Evolutionary conservation across 352 stramenopile species (phyloP).

Genomic region (Phytopythium oedochilum): DNA sequence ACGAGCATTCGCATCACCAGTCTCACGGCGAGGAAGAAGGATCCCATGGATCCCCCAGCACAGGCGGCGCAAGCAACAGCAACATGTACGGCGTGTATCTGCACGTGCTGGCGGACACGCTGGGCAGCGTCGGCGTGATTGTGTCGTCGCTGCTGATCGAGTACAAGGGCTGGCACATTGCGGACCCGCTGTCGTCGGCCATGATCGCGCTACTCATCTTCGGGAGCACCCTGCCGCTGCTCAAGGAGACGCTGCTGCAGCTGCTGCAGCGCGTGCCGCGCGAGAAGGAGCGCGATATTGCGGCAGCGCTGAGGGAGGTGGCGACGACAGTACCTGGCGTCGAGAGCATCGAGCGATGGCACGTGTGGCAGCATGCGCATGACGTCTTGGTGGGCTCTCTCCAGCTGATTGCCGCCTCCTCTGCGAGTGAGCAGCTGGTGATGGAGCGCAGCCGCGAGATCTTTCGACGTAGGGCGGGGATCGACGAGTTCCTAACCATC

Average conservation of each 20-base stretch:
- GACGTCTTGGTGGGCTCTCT: conserved; percentile 54
- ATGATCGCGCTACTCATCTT: conserved; percentile 84
- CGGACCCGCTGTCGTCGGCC: conserved; percentile 77
- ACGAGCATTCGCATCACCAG: conserved; percentile 47
- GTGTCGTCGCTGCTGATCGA: conserved; percentile 84
- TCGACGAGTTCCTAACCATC: conserved; percentile 57
- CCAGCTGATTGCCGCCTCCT: conserved; percentile 44
- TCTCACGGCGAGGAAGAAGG: conserved; percentile 41
- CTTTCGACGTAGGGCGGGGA: conserved; percentile 27
- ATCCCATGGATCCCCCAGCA: conserved; percentile 15
- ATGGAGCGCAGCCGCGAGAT: conserved; percentile 43
- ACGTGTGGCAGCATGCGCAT: conserved; percentile 73
- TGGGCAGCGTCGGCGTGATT: conserved; percentile 88
- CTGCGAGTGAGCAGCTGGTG: conserved; percentile 49
- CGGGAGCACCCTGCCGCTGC: conserved; percentile 70
- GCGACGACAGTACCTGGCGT: conserved; percentile 36
- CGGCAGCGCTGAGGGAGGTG: conserved; percentile 43
- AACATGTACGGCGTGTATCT: conserved; percentile 92
- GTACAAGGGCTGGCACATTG: conserved; percentile 78
- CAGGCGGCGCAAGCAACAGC: conserved; percentile 42
- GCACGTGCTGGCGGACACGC: conserved; percentile 85
- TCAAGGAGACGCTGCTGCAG: conserved; percentile 71
- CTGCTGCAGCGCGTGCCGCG: conserved; percentile 64
- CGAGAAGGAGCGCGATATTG: conserved; percentile 42
- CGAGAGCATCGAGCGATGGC: conserved; percentile 49